phyloP scores from a whole-genome alignment of 495 filamentous ascomycete species.

The Collariella sp. region DNA sequence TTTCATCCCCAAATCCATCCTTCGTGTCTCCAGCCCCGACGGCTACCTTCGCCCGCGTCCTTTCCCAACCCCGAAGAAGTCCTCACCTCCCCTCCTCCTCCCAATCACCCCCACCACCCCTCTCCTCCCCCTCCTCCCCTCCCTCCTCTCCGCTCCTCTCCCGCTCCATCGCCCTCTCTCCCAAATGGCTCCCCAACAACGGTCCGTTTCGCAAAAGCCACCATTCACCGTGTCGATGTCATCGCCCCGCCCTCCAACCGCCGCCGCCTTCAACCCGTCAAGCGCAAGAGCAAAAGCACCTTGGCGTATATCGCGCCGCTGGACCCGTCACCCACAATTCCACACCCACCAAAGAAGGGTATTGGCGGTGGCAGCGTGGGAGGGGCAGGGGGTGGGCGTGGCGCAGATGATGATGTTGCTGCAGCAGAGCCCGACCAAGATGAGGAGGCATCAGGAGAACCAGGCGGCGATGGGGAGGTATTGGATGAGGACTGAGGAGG shows the following conservation, averaged over 20 bases:
- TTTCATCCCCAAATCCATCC: constrained; percentile 24
- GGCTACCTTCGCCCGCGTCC: constrained; percentile 10
- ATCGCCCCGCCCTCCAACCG: constrained; percentile 18
- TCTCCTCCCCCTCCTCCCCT: constrained; percentile 3
- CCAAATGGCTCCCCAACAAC: constrained; percentile 21
- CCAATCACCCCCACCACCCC: not conserved
- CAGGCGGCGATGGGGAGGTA: constrained; percentile 29
- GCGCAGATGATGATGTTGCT: constrained; percentile 12
- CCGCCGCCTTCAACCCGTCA: constrained; percentile 26
- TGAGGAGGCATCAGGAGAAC: constrained; percentile 27
- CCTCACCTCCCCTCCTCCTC: constrained; percentile 1
- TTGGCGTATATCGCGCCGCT: constrained; percentile 28
- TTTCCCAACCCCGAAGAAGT: constrained; percentile 4
- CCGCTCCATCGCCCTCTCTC: constrained; percentile 17
- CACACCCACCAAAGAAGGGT: too few relatives aligned
- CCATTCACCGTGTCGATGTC: constrained; percentile 27
- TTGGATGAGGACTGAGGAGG: constrained; percentile 29
- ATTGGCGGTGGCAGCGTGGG: too few relatives aligned
- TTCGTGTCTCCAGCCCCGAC: constrained; percentile 25
- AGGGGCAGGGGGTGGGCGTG: too few relatives aligned
- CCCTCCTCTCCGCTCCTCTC: constrained; percentile 10
- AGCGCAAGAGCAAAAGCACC: constrained; percentile 29
- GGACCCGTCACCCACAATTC: too few relatives aligned
- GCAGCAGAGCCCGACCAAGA: constrained; percentile 24
- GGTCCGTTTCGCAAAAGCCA: constrained; percentile 29